Evolutionary conservation across 2,329 filamentous ascomycete genomes (phyloP).

Genomic region (Pseudogymnoascus sp.): DNA sequence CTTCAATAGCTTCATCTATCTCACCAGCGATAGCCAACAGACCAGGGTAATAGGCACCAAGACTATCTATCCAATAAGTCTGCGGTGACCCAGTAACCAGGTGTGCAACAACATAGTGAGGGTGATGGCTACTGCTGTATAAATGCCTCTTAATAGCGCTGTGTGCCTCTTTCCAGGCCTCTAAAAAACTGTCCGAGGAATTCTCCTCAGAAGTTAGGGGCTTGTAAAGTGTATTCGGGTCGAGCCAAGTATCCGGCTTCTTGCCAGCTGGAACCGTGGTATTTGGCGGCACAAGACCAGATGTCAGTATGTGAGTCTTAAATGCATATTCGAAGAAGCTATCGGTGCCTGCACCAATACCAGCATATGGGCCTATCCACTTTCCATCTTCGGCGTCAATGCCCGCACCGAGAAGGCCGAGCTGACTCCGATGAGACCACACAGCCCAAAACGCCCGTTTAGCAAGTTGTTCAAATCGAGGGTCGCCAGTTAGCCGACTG

Average conservation of each 20-base stretch:
- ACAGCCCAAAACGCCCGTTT: slow-evolving; percentile 96
- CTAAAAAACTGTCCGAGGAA: slow-evolving; percentile 68
- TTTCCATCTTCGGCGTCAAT: slow-evolving; percentile 85
- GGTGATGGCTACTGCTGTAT: slow-evolving; percentile 77
- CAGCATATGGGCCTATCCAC: slow-evolving; percentile 84
- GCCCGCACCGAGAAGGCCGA: slow-evolving; percentile 81
- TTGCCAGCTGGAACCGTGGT: slow-evolving; percentile 24
- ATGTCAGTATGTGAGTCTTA: slow-evolving; percentile 86
- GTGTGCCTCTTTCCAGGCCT: slow-evolving; percentile 78
- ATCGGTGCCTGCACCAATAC: slow-evolving; percentile 92
- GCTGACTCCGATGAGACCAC: slow-evolving; percentile 78
- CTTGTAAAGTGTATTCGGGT: slow-evolving; percentile 52
- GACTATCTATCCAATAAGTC: slow-evolving; percentile 90
- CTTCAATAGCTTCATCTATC: slow-evolving; percentile 81
- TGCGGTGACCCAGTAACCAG: slow-evolving; percentile 78
- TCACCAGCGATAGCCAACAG: slow-evolving; percentile 79
- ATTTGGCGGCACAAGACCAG: slow-evolving; percentile 57
- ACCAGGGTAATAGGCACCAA: slow-evolving; percentile 92
- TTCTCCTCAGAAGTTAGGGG: slow-evolving; percentile 57
- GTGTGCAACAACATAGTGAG: slow-evolving; percentile 89
- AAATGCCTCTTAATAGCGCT: slow-evolving; percentile 82
- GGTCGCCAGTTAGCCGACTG: slow-evolving; percentile 77
- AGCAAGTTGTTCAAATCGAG: slow-evolving; percentile 78
- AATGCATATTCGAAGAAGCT: slow-evolving; percentile 98
- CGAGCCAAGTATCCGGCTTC: slow-evolving; percentile 39